A percentile compares a stretch with the other conserved stretches of the same genome.
These are phyloP conservation scores for Ascosphaera pollenicola DNA, from an alignment of 2,329 filamentous ascomycete genomes.

Conservation along the genomic window DNA sequence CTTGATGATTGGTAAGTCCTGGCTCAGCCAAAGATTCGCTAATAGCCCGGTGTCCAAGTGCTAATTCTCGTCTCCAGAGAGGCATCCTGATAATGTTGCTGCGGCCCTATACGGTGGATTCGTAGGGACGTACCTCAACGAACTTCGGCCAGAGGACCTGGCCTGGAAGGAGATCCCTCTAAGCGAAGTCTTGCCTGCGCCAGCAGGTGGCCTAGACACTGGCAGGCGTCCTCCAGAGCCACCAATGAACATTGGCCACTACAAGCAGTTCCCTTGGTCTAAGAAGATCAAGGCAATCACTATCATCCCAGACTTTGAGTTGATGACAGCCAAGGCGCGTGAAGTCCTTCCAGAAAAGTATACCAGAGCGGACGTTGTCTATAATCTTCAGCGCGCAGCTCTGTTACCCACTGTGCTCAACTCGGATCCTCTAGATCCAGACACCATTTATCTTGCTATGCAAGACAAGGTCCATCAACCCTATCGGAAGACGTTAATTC, in stretches of 20 bases:
- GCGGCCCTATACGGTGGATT: constrained; percentile 92
- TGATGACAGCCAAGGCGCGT: constrained; percentile 79
- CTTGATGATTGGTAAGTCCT: constrained; percentile 64
- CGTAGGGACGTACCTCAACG: constrained; percentile 89
- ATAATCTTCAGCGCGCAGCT: constrained; percentile 88
- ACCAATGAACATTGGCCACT: constrained; percentile 82
- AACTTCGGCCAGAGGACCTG: constrained; percentile 69
- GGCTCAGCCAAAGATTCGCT: too few species aligned
- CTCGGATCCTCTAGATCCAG: constrained; percentile 70
- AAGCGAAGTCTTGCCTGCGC: constrained; percentile 75
- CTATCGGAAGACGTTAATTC: constrained; percentile 78
- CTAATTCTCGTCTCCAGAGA: constrained; percentile 23
- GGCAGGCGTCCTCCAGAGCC: constrained; percentile 69
- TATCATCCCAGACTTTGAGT: constrained; percentile 89
- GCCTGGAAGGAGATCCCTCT: constrained; percentile 84
- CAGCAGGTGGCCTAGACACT: constrained; percentile 78
- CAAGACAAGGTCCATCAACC: constrained; percentile 97
- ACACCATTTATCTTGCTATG: constrained; percentile 94
- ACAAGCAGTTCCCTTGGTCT: constrained; percentile 88
- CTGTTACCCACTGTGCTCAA: constrained; percentile 76
- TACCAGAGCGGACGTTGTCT: constrained; percentile 64
- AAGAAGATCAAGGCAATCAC: constrained; percentile 90
- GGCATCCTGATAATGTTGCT: constrained; percentile 85
- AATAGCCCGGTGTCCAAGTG: constrained; percentile 2
- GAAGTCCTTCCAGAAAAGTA: constrained; percentile 66